phyloP scores from a whole-genome alignment of 345 rosid genomes.

The Aquilaria yunnanensis region DNA sequence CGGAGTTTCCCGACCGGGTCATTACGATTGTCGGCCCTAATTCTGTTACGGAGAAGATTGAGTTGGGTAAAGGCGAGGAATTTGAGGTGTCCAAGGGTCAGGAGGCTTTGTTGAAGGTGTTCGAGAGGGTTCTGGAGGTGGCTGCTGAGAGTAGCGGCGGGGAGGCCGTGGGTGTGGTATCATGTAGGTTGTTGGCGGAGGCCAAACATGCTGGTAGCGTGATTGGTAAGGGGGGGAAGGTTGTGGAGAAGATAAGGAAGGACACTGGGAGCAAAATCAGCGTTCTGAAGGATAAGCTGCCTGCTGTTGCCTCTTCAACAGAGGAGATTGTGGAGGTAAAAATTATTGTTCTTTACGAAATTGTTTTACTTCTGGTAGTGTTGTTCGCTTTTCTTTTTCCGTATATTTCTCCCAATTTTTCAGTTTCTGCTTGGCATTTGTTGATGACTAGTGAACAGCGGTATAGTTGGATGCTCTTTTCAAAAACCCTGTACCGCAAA shows the following conservation, averaged over 20 bases:
- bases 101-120: constrained; percentile 72
- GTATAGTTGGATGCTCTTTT: too few relatives aligned
- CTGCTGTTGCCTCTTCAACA: constrained; percentile 49
- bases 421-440: too few relatives aligned
- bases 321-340: constrained; percentile 84
- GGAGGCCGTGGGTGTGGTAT: constrained; percentile 36
- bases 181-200: constrained; percentile 72
- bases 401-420: not conserved
- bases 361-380: not conserved
- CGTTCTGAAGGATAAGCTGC: constrained; percentile 61
- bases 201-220: constrained; percentile 66
- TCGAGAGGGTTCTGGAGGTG: constrained; percentile 64
- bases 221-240: constrained; percentile 85
- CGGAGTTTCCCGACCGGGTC: constrained; percentile 60
- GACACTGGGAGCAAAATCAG: constrained; percentile 66
- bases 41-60: constrained; percentile 21
- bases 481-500: too few relatives aligned
- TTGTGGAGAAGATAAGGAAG: constrained; percentile 70
- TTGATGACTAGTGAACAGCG: too few relatives aligned
- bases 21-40: constrained; percentile 44
- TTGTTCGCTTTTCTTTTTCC: not conserved
- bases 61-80: constrained; percentile 22
- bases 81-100: constrained; percentile 68
- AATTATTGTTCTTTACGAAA: not conserved
- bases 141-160: constrained; percentile 41